Base-by-base conservation (phyloP, 805 yeast genomes). In the Cyberlindnera mississippiensis region DNA sequence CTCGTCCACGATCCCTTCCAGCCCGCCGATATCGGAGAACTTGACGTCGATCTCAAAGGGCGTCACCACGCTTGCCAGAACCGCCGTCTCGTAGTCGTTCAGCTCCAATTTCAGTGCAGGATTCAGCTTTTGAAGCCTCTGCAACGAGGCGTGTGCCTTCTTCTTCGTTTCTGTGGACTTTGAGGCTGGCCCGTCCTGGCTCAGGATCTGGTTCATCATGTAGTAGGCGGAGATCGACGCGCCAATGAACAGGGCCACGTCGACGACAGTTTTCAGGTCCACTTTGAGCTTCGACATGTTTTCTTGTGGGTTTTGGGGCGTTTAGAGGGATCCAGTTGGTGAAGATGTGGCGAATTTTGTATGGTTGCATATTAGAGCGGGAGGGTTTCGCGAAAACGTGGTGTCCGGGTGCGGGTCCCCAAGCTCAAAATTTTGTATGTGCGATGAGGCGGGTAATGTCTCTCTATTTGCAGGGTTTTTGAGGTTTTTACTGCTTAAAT, bases 21-120 rank as follows among this genome's bases (percentile, higher is more conserved):
- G 68, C 0, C 99, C 99, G 14, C 98, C 99, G 41, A 93, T 78
- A 58, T 90, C 96, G 27, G 35, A 28, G 60, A 93, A 93, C 11
- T 77, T 69, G 4, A 83, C 84, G 19, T 75, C 71, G 33, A 93
- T 85, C 44, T 89, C 97, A 2, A 79, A 81, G 0, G 98, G 96
- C 2, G 87, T 76, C 7, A 93, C 82, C 22, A 91, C 85, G 12
- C 85, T 79, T 12, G 84, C 79, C 43, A 93, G 65, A 2, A 93
- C 75, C n/a, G 78, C 69, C 47, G 77, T 76, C 59, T 93, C 99
- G 60, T 93, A 90, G 33, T 75, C 73, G 51, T 79, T 82, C 32
- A 86, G 68, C 8, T 69, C 73, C 9, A 82, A 58, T 28, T 68
- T 68, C 27, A 76, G 49, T 1, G 68, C 71, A 0, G 97, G 96